Base-by-base conservation (phyloP, 2,329 filamentous ascomycete genomes). In the Didymella keratinophila region DNA sequence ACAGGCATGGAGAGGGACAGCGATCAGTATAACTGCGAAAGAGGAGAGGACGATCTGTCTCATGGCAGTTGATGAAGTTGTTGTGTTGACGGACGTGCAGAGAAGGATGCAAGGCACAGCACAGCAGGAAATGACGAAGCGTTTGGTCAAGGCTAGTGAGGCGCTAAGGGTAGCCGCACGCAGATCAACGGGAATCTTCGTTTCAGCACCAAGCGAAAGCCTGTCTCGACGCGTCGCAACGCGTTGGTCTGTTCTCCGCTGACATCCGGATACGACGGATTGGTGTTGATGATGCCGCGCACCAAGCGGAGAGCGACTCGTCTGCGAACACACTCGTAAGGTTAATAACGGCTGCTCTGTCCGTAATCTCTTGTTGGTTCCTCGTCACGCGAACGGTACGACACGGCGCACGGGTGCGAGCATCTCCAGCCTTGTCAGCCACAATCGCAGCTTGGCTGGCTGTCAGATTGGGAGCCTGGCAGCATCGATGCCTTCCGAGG, bases 91-190 rank as follows among this genome's bases (percentile, higher is more conserved):
- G 20, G 27, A 21, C 36, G 25, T 49, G 39, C 18, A 7, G 16
- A 34, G 34, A 16, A 42, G 20, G 44, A 53, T 42, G 34, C 46
- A 49, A 58, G 51, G 56, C 44, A 49, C 28, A 28, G 37, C 27
- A 7, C 27, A 37, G 34, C 41, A 53, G 44, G 45, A 50, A 46
- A 54, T 54, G 56, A 58, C 46, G 45, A 50, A 39, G 28, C 11
- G 45, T 27, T 44, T 46, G 27, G 53, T 57, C 47, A 44, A 42
- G 27, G 49, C 47, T 60, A 56, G 52, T 39, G 43, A 32, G 58
- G 63, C 60, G 63, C 70, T 73, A 71, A 69, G 58, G 54, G 61
- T 68, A 73, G 70, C 71, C 70, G 68, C 68, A 71, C 66, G 71
- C 66, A 67, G 71, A 73, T 74, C 71, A 72, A 66, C 66, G 65